These are phyloP conservation scores for Elongisporangium senticosum DNA, from an alignment of 352 stramenopile species.

Conservation along the genomic window DNA sequence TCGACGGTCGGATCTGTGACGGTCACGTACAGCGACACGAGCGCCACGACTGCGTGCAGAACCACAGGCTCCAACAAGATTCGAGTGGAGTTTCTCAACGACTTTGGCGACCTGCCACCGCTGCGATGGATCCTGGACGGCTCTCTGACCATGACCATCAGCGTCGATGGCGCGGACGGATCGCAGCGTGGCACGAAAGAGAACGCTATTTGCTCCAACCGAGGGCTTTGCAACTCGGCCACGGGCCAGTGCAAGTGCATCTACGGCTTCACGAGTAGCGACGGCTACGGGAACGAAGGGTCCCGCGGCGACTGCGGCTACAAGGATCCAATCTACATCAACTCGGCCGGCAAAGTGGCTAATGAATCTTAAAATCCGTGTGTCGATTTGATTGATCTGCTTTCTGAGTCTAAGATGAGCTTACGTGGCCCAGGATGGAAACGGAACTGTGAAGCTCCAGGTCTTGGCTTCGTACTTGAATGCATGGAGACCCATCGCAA, in stretches of 20 bases:
- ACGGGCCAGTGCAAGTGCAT: constrained; percentile 58
- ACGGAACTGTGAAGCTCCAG: constrained; percentile 34
- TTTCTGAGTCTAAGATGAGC: constrained; percentile 1
- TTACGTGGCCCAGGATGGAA: constrained; percentile 28
- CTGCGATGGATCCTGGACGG: constrained; percentile 65
- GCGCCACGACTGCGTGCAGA: constrained; percentile 30
- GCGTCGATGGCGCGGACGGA: constrained; percentile 30
- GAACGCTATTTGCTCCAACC: constrained; percentile 54
- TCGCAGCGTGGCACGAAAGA: constrained; percentile 64
- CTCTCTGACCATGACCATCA: constrained; percentile 42
- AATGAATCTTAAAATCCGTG: constrained; percentile 30
- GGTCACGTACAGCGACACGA: constrained; percentile 39
- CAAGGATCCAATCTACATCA: constrained; percentile 65
- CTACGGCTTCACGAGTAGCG: constrained; percentile 74
- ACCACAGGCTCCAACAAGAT: constrained; percentile 45
- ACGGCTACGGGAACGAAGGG: constrained; percentile 75
- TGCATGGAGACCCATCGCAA: constrained; percentile 46
- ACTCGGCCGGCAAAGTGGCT: constrained; percentile 53
- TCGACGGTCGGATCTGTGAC: constrained; percentile 40
- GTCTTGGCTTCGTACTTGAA: constrained; percentile 34
- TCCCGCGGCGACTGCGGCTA: constrained; percentile 90
- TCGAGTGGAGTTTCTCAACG: constrained; percentile 53
- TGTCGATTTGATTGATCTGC: neutral
- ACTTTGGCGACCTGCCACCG: constrained; percentile 59
- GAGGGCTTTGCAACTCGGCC: constrained; percentile 39